Percentiles rank a stretch among this genome's conserved stretches.
These are phyloP conservation scores for Penicillium sp. DNA, from an alignment of 2,329 filamentous ascomycete species.

Conservation along the genomic window DNA sequence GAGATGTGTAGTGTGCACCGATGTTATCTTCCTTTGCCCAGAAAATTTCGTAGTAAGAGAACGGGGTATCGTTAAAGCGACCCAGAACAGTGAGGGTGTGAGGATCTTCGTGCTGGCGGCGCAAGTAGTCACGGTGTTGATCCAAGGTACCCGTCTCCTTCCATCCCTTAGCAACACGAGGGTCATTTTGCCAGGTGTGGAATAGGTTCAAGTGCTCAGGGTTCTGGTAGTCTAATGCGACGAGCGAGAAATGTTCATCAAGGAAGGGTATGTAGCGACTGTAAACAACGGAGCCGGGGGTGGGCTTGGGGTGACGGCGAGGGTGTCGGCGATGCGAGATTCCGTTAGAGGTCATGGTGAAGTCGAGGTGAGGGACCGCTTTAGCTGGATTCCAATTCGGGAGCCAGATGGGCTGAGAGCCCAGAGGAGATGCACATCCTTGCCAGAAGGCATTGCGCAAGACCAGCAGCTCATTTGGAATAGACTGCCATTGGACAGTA, in stretches of 20 bases:
- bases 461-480: slow-evolving; percentile 44
- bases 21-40: slow-evolving; percentile 68
- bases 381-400: slow-evolving; percentile 23
- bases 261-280: slow-evolving; percentile 76
- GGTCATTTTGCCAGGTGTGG: slow-evolving; percentile 80
- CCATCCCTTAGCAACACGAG: slow-evolving; percentile 75
- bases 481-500: slow-evolving; percentile 12
- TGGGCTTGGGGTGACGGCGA: slow-evolving; percentile 68
- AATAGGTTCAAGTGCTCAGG: slow-evolving; percentile 67
- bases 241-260: slow-evolving; percentile 72
- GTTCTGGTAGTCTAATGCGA: slow-evolving; percentile 66
- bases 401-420: slow-evolving; percentile 58
- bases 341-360: slow-evolving; percentile 47
- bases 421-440: slow-evolving; percentile 67
- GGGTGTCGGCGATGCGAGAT: slow-evolving; percentile 67
- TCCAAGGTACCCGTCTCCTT: slow-evolving; percentile 74
- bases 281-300: slow-evolving; percentile 69
- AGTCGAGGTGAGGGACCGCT: slow-evolving; percentile 40
- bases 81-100: slow-evolving; percentile 71
- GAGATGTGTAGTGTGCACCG: slow-evolving; percentile 57
- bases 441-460: slow-evolving; percentile 65
- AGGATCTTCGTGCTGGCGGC: slow-evolving; percentile 66
- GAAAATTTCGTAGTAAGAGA: slow-evolving; percentile 78
- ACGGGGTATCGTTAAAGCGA: slow-evolving; percentile 67
- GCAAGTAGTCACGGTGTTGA: slow-evolving; percentile 70